Base-by-base conservation (phyloP, 2,329 filamentous ascomycete species). In the Curvularia eragrostidis region DNA sequence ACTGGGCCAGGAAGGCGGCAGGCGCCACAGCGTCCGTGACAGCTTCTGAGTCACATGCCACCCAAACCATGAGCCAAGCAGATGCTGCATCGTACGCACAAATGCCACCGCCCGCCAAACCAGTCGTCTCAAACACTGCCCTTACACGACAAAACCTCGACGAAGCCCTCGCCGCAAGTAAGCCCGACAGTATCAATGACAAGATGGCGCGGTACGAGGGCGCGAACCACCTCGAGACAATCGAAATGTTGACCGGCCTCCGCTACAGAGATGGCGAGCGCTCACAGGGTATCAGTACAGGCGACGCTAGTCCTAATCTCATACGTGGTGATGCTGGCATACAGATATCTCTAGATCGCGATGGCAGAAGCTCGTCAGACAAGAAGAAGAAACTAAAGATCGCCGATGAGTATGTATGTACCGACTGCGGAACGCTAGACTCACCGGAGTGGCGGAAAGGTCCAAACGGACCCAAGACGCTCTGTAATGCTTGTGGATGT, bases 371-470 rank as follows among this genome's bases (percentile, higher is more conserved):
- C 19, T 83, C 83, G 12, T 88, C 85, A 0, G 93, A 96, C 77
- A 96, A 89, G 75, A 88, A 96, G 82, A 91, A 90, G 81, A 96
- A 96, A 75, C 81, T 91, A 46, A 97, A 97, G 75, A 83, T 84
- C 42, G 82, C 83, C 9, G 85, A 97, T 72, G 93, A 97, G 81
- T 97, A 97, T 73, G 91, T 97, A 36, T 98, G 94, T 77, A 94
- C 91, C 1, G 94, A 97, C 76, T 98, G 94, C 78, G 93, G 94
- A 82, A 97, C 92, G 0, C 83, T 96, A 39, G 93, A 97, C 72
- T 96, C 91, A 15, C 94, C 94, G 0, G 94, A 98, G 80, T 98
- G 94, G 94, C 85, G 94, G 61, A 97, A 97, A 76, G 94, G 94
- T 0, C 94, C 94, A 0, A 91, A 87, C 62, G 94, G 94, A 2